Evolutionary conservation across 805 yeast genomes (phyloP), one percentile per base, ranked within the genome.

Genomic region (Candida boleticola): DNA sequence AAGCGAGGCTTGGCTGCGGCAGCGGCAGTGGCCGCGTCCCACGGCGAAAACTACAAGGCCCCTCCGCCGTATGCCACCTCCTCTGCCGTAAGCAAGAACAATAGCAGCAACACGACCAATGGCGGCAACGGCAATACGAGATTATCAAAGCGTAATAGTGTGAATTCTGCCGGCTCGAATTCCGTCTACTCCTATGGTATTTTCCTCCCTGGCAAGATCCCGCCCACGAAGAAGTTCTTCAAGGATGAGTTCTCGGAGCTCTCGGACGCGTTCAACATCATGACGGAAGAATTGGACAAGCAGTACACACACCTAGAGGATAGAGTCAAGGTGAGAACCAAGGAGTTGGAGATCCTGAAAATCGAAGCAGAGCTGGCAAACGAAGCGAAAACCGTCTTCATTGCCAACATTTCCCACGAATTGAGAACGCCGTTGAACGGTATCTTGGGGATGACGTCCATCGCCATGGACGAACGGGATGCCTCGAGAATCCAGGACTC

Each of bases 341-440:
- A 79, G 53, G 96, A 92, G 60, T 72, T 92, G 35, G 97, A 90
- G 60, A 83, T 83, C 1, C 93, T 96, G 7, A 86, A 88, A 53
- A 76, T 85, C 23, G 86, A 84, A 57, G 97, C 97, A 0, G 97
- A 92, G 64, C 80, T 85, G 22, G 99, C 99, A 1, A 92, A 92
- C 61, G 97, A 93, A 52, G 96, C 98, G 2, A 93, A 93, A 57
- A 90, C 98, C 0, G 89, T 88, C 5, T 89, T 89, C 58, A 83
- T 89, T 54, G 96, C 97, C 2, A 87, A 90, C 51, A 89, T 89
- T 14, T 87, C 96, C 0, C 97, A 89, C 61, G 99, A 93, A 66
- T 72, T 93, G 56, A 78, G 98, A 52, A 93, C 98, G 0, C 99
- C 99, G 1, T 70, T 93, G 47, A 93, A 93, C 61, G 99, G 99